Conservation (phyloP, 2,329 filamentous ascomycete species). For the Fusarium bactridioides region DNA sequence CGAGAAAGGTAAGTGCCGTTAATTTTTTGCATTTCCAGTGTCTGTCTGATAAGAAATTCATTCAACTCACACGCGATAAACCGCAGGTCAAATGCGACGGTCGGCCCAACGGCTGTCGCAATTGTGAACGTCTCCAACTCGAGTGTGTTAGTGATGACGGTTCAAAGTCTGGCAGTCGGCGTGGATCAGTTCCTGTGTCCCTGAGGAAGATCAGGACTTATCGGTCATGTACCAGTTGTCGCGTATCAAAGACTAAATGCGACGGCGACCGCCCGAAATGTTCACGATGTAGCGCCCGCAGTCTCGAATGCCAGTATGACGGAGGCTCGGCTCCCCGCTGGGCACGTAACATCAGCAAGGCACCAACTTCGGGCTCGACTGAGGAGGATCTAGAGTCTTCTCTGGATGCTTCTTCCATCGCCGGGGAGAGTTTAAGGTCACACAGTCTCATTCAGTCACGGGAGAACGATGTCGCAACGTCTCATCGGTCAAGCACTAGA, state of each 20-base stretch:
- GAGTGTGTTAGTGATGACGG: slow-evolving; percentile 51
- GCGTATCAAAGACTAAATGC: slow-evolving; percentile 53
- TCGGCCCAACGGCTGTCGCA: slow-evolving; percentile 52
- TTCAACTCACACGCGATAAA: slow-evolving; percentile 25
- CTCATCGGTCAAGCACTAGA: slow-evolving; percentile 32
- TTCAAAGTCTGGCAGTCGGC: slow-evolving; percentile 34
- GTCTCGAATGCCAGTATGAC: slow-evolving; percentile 50
- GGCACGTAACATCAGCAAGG: slow-evolving; percentile 46
- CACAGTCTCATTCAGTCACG: slow-evolving; percentile 38
- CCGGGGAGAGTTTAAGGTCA: slow-evolving; percentile 31
- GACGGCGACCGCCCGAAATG: slow-evolving; percentile 52
- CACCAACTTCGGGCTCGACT: slow-evolving; percentile 34
- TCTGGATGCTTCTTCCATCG: slow-evolving; percentile 25
- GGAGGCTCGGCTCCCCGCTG: slow-evolving; percentile 50
- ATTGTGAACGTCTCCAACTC: slow-evolving; percentile 53
- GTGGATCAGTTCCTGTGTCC: slow-evolving; percentile 40
- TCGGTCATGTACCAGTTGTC: slow-evolving; percentile 51
- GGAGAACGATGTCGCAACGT: slow-evolving; percentile 31
- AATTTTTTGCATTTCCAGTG: background rate
- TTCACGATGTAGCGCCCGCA: slow-evolving; percentile 46
- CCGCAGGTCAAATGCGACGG: slow-evolving; percentile 52
- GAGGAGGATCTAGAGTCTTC: slow-evolving; percentile 36
- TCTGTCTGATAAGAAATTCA: background rate
- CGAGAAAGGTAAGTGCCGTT: slow-evolving; percentile 47
- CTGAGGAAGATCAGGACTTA: slow-evolving; percentile 52